Conservation (phyloP, 441 rosid genomes). For the Populus hybrid region DNA sequence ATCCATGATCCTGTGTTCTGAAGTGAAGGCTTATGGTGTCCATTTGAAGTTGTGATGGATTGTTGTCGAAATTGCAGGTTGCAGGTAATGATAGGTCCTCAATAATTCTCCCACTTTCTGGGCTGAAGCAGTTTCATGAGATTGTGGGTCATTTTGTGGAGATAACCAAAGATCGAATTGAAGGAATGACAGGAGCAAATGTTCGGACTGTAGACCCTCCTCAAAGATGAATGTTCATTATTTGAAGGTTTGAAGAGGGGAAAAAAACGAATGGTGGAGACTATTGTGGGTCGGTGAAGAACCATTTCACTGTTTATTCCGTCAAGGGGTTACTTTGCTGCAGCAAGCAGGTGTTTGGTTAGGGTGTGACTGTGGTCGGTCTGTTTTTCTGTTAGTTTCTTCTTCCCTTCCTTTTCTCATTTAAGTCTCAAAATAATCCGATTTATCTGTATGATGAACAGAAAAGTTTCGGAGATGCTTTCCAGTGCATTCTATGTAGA, state of each 20-base stretch:
- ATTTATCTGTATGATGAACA: slow-evolving; percentile 39
- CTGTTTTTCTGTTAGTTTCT: slow-evolving; percentile 20
- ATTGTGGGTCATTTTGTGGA: slow-evolving; percentile 92
- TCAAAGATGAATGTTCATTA: slow-evolving; percentile 57
- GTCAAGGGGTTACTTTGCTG: slow-evolving; percentile 28
- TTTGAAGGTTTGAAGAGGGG: not conserved
- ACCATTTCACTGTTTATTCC: slow-evolving; percentile 21
- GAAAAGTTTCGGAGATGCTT: slow-evolving; percentile 32
- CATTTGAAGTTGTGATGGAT: slow-evolving; percentile 4
- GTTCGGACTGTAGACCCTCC: slow-evolving; percentile 89
- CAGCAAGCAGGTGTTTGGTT: slow-evolving; percentile 38
- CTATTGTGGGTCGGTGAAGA: slow-evolving; percentile 1
- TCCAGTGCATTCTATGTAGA: slow-evolving; percentile 29
- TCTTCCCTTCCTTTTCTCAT: slow-evolving; percentile 29
- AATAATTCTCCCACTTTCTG: slow-evolving; percentile 88
- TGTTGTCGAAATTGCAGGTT: slow-evolving; percentile 47
- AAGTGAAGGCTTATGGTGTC: slow-evolving; percentile 6
- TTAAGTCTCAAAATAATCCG: slow-evolving; percentile 47
- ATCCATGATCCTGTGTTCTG: not conserved
- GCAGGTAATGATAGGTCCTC: slow-evolving; percentile 94
- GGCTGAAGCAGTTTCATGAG: slow-evolving; percentile 89
- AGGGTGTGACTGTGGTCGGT: slow-evolving; percentile 36
- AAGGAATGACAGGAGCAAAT: slow-evolving; percentile 81
- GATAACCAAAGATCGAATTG: slow-evolving; percentile 82
- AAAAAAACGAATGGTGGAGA: not conserved